A percentile compares a stretch with the other conserved stretches of the same genome.
These are phyloP conservation scores for Protea cynaroides DNA, from an alignment of 164 flowering plant genomes.

Conservation along the genomic window DNA sequence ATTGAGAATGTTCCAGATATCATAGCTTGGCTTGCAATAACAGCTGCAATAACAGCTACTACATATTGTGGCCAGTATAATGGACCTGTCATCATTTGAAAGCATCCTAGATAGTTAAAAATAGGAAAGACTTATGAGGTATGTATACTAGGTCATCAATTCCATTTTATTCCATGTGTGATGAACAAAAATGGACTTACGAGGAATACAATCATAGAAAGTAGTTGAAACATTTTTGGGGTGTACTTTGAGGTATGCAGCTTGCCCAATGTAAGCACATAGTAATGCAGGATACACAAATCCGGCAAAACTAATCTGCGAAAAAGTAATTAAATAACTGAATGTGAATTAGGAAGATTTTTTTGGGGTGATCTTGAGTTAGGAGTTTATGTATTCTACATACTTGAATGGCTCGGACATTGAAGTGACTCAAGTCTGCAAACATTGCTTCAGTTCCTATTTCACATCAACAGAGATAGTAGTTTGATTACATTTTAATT, in stretches of 20 bases:
- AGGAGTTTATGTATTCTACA: conserved; percentile 4
- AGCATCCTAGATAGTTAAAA: too few relatives aligned
- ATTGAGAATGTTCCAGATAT: too few relatives aligned
- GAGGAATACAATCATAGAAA: conserved; percentile 50
- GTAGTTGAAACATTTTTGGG: conserved; percentile 32
- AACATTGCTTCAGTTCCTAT: too few relatives aligned
- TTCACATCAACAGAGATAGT: not conserved
- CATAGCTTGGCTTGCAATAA: too few relatives aligned
- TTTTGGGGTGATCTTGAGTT: too few relatives aligned
- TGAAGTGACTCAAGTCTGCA: conserved; percentile 81
- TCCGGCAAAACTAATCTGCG: conserved; percentile 55
- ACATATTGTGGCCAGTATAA: too few relatives aligned
- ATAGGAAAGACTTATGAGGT: too few relatives aligned
- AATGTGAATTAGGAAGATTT: too few relatives aligned
- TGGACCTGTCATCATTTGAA: too few relatives aligned
- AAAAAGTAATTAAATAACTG: not conserved
- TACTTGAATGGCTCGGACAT: conserved; percentile 61
- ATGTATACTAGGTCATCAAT: too few relatives aligned
- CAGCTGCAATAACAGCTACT: too few relatives aligned
- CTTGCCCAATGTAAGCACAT: conserved; percentile 61
- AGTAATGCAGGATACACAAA: conserved; percentile 46
- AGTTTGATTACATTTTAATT: not conserved
- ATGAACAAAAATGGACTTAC: conserved; percentile 27
- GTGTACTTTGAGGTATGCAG: conserved; percentile 52
- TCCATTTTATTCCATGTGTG: too few relatives aligned